phyloP scores from a whole-genome alignment of 2,329 filamentous ascomycete genomes.

The Didymella lethalis region DNA sequence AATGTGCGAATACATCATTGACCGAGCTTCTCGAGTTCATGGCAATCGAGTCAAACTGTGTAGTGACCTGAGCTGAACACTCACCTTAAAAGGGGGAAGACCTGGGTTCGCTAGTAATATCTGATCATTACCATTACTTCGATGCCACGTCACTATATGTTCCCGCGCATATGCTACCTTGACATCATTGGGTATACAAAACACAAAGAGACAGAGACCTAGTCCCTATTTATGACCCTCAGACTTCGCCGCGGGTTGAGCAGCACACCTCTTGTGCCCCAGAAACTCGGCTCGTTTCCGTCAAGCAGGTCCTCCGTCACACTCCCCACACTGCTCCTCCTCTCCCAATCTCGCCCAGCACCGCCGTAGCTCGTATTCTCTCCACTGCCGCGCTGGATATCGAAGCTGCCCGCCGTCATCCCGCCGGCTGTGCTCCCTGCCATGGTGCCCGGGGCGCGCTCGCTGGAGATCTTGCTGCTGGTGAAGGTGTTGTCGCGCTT shows the following conservation, averaged over 20 bases:
- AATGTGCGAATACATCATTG: neutral
- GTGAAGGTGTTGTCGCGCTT: slow-evolving; percentile 47
- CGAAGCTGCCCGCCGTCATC: slow-evolving; percentile 31
- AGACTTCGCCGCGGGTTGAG: slow-evolving; percentile 73
- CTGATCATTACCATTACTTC: neutral
- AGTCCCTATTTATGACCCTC: slow-evolving; percentile 71
- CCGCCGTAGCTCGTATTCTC: slow-evolving; percentile 31
- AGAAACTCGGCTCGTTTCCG: slow-evolving; percentile 74
- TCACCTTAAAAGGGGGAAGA: no score
- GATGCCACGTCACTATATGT: no score
- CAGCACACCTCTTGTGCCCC: slow-evolving; percentile 66
- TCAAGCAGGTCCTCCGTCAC: slow-evolving; percentile 66
- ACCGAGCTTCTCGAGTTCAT: no score
- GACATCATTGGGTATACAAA: neutral
- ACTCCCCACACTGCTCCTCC: slow-evolving; percentile 55
- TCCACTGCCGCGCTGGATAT: slow-evolving; percentile 25
- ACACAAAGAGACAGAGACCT: slow-evolving; percentile 14
- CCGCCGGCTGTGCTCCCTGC: slow-evolving; percentile 29
- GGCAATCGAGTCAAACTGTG: no score
- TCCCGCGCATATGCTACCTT: neutral
- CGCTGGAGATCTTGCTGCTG: slow-evolving; percentile 37
- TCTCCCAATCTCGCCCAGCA: slow-evolving; percentile 35
- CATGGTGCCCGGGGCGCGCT: slow-evolving; percentile 30
- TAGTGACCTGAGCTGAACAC: no score
- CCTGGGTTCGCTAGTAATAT: no score